These are phyloP conservation scores for Agrocybe pediades DNA, from an alignment of 768 basidiomycete genomes.

Conservation along the genomic window DNA sequence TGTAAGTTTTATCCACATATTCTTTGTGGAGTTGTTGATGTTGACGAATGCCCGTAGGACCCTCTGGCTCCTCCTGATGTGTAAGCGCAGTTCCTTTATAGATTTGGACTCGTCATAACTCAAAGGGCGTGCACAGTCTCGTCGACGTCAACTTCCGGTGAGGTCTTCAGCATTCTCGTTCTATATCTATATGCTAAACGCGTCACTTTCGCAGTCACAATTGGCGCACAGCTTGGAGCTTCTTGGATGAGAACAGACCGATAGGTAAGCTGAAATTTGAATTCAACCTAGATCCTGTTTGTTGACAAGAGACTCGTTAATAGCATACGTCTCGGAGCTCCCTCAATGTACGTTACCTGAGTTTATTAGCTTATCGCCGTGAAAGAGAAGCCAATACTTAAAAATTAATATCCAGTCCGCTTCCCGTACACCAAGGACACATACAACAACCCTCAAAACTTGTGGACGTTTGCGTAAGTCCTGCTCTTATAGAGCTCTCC, in stretches of 20 bases:
- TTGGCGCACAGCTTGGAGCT: slow-evolving; percentile 55
- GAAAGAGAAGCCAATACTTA: not conserved
- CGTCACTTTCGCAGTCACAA: slow-evolving; percentile 35
- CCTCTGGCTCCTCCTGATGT: slow-evolving; percentile 44
- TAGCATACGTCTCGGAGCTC: slow-evolving; percentile 46
- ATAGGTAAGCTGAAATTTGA: slow-evolving; percentile 31
- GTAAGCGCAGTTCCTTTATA: slow-evolving; percentile 27
- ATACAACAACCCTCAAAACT: slow-evolving; percentile 63
- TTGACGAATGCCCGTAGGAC: slow-evolving; percentile 27
- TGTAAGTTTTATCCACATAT: slow-evolving; percentile 25
- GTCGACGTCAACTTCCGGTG: slow-evolving; percentile 46
- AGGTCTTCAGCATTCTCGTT: not conserved
- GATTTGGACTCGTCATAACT: not conserved
- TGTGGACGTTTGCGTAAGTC: slow-evolving; percentile 60
- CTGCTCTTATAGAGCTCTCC: not conserved
- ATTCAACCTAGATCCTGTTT: not conserved
- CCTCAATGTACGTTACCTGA: slow-evolving; percentile 24
- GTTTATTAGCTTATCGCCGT: not conserved
- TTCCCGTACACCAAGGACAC: slow-evolving; percentile 64
- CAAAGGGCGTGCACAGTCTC: slow-evolving; percentile 26
- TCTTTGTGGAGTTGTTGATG: not conserved
- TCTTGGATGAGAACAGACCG: slow-evolving; percentile 38
- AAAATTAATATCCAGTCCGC: slow-evolving; percentile 38
- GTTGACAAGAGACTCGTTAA: not conserved
- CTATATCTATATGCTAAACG: not conserved